phyloP scores from a whole-genome alignment of 2,329 filamentous ascomycete species.

The Penicillium sp. region DNA sequence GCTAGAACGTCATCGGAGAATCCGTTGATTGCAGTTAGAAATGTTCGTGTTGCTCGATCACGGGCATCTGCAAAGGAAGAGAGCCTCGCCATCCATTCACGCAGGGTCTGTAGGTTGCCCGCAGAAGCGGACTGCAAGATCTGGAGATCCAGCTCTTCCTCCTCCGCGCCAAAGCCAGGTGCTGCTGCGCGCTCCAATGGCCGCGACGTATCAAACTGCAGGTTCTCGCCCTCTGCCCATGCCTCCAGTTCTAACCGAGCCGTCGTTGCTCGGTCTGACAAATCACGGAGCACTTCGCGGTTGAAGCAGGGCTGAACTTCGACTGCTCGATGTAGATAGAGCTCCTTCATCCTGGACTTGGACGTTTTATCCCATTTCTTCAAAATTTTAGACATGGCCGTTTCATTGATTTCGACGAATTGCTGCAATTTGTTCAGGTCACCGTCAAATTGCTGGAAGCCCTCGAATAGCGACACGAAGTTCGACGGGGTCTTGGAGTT shows the following conservation, averaged over 20 bases:
- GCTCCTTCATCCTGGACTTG: constrained; percentile 96
- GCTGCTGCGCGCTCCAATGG: constrained; percentile 37
- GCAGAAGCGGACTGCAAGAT: constrained; percentile 77
- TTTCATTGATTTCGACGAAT: constrained; percentile 97
- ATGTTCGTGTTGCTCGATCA: constrained; percentile 82
- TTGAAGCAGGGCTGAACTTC: constrained; percentile 99
- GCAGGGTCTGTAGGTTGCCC: constrained; percentile 71
- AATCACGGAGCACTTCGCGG: constrained; percentile 88
- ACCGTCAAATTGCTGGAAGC: constrained; percentile 93
- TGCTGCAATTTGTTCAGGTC: constrained; percentile 95
- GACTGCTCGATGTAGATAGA: constrained; percentile 91
- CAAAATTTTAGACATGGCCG: constrained; percentile 94
- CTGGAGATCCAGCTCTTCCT: constrained; percentile 83
- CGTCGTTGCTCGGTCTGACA: constrained; percentile 96
- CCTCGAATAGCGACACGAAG: constrained; percentile 91
- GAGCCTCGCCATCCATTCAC: constrained; percentile 75
- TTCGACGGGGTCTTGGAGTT: constrained; percentile 84
- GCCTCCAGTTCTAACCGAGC: constrained; percentile 89
- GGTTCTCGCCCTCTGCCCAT: constrained; percentile 93
- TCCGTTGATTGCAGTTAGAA: constrained; percentile 83
- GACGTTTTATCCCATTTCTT: constrained; percentile 99
- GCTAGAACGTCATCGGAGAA: constrained; percentile 72
- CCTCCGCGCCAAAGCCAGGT: constrained; percentile 61
- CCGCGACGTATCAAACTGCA: constrained; percentile 65
- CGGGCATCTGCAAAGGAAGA: constrained; percentile 56